Evolutionary conservation across 495 filamentous ascomycete species (phyloP).

Genomic region (Copromyces sp.): DNA sequence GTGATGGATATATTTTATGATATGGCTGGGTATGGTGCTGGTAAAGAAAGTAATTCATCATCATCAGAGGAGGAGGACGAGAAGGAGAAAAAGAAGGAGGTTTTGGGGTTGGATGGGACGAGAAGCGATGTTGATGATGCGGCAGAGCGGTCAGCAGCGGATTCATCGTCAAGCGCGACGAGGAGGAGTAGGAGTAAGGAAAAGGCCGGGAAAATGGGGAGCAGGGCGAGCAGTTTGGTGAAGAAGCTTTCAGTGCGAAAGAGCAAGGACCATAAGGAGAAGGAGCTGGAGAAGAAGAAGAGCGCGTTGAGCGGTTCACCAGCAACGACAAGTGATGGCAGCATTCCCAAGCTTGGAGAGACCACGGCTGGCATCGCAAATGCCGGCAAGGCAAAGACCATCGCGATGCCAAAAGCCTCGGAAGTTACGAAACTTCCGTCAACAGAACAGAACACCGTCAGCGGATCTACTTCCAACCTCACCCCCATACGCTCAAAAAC

Average conservation of each 20-base stretch:
- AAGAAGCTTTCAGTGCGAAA: constrained; percentile 15
- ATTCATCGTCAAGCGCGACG: not conserved
- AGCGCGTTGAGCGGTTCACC: not conserved
- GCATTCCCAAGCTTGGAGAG: not conserved
- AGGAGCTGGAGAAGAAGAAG: not conserved
- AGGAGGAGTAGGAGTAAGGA: constrained; percentile 9
- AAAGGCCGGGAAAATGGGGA: constrained; percentile 10
- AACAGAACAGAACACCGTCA: not conserved
- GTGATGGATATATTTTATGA: constrained; percentile 43
- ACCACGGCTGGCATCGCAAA: not conserved
- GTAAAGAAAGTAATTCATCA: not conserved
- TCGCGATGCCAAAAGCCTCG: constrained; percentile 10
- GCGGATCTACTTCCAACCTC: not conserved
- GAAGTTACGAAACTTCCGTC: not conserved
- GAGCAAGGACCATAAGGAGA: constrained; percentile 5
- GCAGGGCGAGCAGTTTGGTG: constrained; percentile 9
- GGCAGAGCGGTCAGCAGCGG: not conserved
- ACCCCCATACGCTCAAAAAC: constrained; percentile 13
- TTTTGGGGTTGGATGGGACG: constrained; percentile 11
- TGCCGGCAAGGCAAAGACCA: constrained; percentile 17
- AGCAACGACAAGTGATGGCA: not conserved
- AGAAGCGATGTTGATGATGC: not conserved
- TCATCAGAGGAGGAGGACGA: constrained; percentile 11
- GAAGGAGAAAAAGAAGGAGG: constrained; percentile 18
- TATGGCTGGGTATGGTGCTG: constrained; percentile 34